Evolutionary conservation across 306 rosid species (phyloP), one percentile per base, ranked within the genome.

Genomic region (Quercus suber): DNA sequence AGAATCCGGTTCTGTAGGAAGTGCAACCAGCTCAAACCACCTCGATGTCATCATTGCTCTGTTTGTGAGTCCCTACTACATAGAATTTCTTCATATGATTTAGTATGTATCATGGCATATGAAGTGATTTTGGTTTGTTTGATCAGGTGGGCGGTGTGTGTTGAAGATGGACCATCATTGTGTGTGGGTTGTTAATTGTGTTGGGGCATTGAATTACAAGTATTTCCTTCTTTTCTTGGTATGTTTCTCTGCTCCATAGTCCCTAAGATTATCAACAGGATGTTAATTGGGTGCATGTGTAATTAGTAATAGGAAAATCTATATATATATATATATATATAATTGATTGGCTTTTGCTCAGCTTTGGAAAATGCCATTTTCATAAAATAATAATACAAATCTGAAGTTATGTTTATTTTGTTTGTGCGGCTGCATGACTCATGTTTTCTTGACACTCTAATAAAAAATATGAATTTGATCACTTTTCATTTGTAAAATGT

Each of bases 121-220:
- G 81, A 14, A 58, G n/a, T 58, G 70, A 67, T 60, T 37, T 73
- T n/a, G 57, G n/a, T 57, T 37, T 52, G 41, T 78, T 75, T 79
- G 80, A 75, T 78, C 92, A 96, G 99, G 99, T 85, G 99, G 99
- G 9, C 96, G 98, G 11, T 96, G 99, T 43, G 94, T 96, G 76
- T 87, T 96, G 84, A 96, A 96, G 93, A 96, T 96, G 99, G 99
- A 96, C 80, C 99, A 96, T 89, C 99, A 96, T 75, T 96, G 99
- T 77, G 99, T 96, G 30, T 96, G 99, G 99, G 98, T 96, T 77
- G 99, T 96, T 13, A 93, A 96, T 86, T 96, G 99, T 84, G 98
- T 96, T 1, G 99, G 99, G 73, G 98, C 99, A 43, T 83, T 87
- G 80, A 96, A 96, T 86, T 96, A 96, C 88, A 96, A 93, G 60